These are phyloP conservation scores for Aspergillus diversus DNA, from an alignment of 495 filamentous ascomycete genomes.

Conservation along the genomic window DNA sequence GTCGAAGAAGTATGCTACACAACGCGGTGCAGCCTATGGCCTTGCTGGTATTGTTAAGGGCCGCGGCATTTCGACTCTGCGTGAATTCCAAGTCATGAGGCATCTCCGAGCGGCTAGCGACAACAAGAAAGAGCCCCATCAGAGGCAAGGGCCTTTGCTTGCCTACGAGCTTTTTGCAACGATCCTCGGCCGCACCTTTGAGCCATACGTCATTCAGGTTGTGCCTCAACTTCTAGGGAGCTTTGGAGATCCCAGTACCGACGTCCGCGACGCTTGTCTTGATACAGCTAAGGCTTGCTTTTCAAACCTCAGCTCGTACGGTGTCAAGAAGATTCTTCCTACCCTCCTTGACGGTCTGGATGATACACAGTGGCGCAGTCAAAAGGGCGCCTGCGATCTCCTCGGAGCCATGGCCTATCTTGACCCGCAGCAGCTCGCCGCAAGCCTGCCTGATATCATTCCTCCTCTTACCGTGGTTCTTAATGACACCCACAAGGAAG, in stretches of 20 bases:
- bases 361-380: slow-evolving; percentile 95
- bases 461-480: slow-evolving; percentile 90
- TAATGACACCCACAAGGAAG: slow-evolving; percentile 98
- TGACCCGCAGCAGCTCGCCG: slow-evolving; percentile 89
- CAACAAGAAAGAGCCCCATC: slow-evolving; percentile 87
- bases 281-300: slow-evolving; percentile 95
- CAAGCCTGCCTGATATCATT: slow-evolving; percentile 93
- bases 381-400: slow-evolving; percentile 95
- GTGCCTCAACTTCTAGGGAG: slow-evolving; percentile 86
- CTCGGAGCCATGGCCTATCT: slow-evolving; percentile 98
- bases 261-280: slow-evolving; percentile 90
- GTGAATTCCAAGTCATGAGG: slow-evolving; percentile 84
- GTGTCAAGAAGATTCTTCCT: slow-evolving; percentile 91
- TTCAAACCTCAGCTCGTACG: slow-evolving; percentile 88
- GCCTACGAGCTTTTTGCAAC: slow-evolving; percentile 88
- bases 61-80: slow-evolving; percentile 77
- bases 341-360: slow-evolving; percentile 91
- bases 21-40: slow-evolving; percentile 93
- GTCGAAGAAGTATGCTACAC: slow-evolving; percentile 85
- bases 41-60: slow-evolving; percentile 88
- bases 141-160: slow-evolving; percentile 85
- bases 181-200: slow-evolving; percentile 84
- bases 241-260: slow-evolving; percentile 85
- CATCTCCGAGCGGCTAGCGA: slow-evolving; percentile 77
- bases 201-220: slow-evolving; percentile 95